Conservation (phyloP, 768 basidiomycete species). For the Agrocybe praecox region DNA sequence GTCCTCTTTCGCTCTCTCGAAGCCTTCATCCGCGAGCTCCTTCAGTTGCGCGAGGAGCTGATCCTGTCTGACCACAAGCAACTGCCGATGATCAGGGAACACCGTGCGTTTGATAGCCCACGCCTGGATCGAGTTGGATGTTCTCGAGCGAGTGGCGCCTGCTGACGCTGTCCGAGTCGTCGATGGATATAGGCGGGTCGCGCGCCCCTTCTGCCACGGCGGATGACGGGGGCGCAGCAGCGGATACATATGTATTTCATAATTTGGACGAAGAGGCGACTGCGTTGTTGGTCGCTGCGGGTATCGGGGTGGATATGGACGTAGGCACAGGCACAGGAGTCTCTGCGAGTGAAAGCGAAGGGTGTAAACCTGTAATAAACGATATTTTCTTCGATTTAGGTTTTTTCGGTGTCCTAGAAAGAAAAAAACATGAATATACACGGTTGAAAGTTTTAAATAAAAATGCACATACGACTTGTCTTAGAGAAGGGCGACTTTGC, state of each 20-base stretch:
- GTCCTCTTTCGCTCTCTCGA: constrained; percentile 71
- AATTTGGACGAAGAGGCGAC: too few species aligned
- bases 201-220: too few species aligned
- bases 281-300: too few species aligned
- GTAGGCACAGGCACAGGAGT: too few species aligned
- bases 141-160: neutral
- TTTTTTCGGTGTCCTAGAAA: too few species aligned
- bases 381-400: too few species aligned
- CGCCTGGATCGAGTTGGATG: neutral
- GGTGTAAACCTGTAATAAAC: too few species aligned
- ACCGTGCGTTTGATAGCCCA: constrained; percentile 75
- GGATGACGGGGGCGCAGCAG: too few species aligned
- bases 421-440: too few species aligned
- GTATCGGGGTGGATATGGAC: too few species aligned
- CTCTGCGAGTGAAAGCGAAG: too few species aligned
- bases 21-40: constrained; percentile 63
- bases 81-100: constrained; percentile 68
- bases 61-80: constrained; percentile 70
- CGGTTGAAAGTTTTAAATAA: neutral
- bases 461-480: constrained; percentile 53
- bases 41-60: constrained; percentile 65
- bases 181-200: constrained; percentile 52
- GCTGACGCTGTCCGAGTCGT: constrained; percentile 31
- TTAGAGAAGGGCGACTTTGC: constrained; percentile 84
- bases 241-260: neutral